These are phyloP conservation scores for Saccharomycopsis amapae DNA, from an alignment of 805 yeast species.

Conservation along the genomic window DNA sequence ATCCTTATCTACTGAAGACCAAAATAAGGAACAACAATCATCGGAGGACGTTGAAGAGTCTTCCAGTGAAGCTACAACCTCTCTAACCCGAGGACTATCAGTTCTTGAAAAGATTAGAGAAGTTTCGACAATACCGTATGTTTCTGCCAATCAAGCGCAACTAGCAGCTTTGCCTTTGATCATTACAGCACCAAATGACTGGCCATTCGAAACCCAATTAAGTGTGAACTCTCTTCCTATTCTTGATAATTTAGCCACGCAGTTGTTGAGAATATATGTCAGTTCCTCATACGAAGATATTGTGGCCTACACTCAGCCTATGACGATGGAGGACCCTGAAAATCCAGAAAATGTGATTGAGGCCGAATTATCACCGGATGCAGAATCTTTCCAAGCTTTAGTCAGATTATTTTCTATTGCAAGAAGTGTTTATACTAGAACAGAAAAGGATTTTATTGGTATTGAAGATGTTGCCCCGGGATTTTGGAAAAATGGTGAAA, in stretches of 20 bases:
- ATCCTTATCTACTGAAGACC: too few relatives aligned
- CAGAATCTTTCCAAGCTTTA: conserved; percentile 20
- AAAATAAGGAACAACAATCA: background rate
- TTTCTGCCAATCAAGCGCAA: conserved; percentile 36
- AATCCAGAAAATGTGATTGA: too few relatives aligned
- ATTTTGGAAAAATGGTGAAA: conserved; percentile 56
- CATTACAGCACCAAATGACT: conserved; percentile 46
- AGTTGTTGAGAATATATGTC: conserved; percentile 64
- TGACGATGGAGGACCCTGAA: conserved; percentile 47
- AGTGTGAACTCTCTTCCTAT: conserved; percentile 65
- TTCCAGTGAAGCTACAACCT: too few relatives aligned
- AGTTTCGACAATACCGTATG: conserved; percentile 7
- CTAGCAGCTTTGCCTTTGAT: conserved; percentile 55
- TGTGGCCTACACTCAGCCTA: conserved; percentile 53
- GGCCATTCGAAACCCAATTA: conserved; percentile 57
- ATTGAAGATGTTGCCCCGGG: conserved; percentile 68
- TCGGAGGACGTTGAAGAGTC: background rate
- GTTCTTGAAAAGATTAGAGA: conserved; percentile 3
- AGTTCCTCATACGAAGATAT: conserved; percentile 46
- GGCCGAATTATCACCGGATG: conserved; percentile 11
- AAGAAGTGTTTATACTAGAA: conserved; percentile 19
- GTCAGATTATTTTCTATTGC: conserved; percentile 18
- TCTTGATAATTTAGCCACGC: conserved; percentile 76
- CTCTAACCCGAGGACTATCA: background rate
- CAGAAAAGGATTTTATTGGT: conserved; percentile 57